Evolutionary conservation across 1,284 basidiomycete species (phyloP).

Genomic region (Schizophyllum commune): DNA sequence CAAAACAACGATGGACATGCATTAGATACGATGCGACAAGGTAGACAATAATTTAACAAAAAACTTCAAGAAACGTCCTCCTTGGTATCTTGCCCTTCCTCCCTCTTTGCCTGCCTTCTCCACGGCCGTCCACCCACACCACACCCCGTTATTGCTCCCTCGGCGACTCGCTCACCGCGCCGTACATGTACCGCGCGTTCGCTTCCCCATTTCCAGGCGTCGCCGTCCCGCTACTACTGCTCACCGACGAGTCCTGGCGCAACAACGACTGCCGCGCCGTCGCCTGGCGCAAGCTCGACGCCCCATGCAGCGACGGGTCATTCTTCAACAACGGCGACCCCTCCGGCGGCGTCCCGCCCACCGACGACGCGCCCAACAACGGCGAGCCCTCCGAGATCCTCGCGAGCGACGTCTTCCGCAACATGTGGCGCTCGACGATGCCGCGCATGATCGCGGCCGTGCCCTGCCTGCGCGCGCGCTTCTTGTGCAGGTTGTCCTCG

Average conservation of each 20-base stretch:
- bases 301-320: no score
- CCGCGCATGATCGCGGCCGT: conserved; percentile 78
- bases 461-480: conserved; percentile 59
- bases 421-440: conserved; percentile 27
- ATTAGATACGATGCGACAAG: no score
- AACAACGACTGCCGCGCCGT: no score
- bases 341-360: no score
- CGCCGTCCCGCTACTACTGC: not conserved
- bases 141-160: not conserved
- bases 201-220: not conserved
- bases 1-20: no score
- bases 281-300: no score
- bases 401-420: not conserved
- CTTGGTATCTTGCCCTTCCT: no score
- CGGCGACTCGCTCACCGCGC: not conserved
- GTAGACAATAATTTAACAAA: no score
- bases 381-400: not conserved
- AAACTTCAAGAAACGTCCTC: no score
- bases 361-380: not conserved
- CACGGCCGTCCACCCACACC: not conserved
- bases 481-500: conserved; percentile 78
- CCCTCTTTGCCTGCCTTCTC: no score
- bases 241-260: no score
- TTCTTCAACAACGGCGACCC: no score
- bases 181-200: not conserved